These are phyloP conservation scores for Purpureocillium lavendulum DNA, from an alignment of 2,329 filamentous ascomycete species.

Conservation along the genomic window DNA sequence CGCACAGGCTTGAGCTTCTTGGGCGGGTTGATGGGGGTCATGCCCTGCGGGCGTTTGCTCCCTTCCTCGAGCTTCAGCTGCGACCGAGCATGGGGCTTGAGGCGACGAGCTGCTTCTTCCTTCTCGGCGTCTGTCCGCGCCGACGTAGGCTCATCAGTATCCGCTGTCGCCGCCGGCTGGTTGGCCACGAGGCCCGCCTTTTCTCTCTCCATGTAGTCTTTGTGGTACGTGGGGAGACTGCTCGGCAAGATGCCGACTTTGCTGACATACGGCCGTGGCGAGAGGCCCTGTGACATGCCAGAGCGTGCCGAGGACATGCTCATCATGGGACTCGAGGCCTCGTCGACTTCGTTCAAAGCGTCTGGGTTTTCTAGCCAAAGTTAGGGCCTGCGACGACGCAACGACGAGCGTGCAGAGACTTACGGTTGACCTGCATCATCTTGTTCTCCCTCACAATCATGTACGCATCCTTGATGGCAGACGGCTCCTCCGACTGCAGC, in stretches of 20 bases:
- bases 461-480: conserved; percentile 97
- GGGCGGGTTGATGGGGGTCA: conserved; percentile 53
- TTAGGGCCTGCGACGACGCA: conserved; percentile 19
- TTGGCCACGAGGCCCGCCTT: conserved; percentile 41
- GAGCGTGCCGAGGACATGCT: conserved; percentile 49
- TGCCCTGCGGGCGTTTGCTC: conserved; percentile 48
- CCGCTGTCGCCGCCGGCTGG: conserved; percentile 32
- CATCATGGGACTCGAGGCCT: conserved; percentile 39
- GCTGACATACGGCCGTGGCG: conserved; percentile 56
- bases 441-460: conserved; percentile 97
- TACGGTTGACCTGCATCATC: conserved; percentile 90
- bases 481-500: conserved; percentile 83
- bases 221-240: conserved; percentile 83
- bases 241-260: conserved; percentile 89
- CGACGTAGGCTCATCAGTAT: conserved; percentile 38
- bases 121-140: conserved; percentile 63
- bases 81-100: conserved; percentile 78
- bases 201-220: conserved; percentile 75
- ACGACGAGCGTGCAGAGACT: conserved; percentile 30
- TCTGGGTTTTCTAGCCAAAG: conserved; percentile 23
- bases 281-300: conserved; percentile 36
- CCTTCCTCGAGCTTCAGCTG: conserved; percentile 60
- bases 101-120: conserved; percentile 67
- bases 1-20: conserved; percentile 76
- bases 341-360: conserved; percentile 25